Evolutionary conservation across 192 early-diverging fungal species (phyloP), one percentile per base, ranked within the genome.

Genomic region (Powellomyces hirtus): DNA sequence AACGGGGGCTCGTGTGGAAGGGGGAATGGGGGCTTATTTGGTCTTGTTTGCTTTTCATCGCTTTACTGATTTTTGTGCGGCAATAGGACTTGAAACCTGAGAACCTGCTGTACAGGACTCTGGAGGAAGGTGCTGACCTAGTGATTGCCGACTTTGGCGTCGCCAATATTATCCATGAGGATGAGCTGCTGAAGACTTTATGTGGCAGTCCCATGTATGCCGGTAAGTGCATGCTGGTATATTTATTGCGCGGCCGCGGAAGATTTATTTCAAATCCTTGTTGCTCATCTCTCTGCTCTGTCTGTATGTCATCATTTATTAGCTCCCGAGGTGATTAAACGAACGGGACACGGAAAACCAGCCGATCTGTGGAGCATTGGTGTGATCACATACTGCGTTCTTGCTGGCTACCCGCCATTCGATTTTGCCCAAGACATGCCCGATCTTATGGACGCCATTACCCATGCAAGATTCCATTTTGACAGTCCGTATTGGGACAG

Each of bases 361-460:
- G 91, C 92, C 5, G 94, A 97, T 66, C 79, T 97, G 75, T 97
- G 94, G 94, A 90, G 88, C 58, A 71, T 93, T 10, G 94, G 94
- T n/a, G 91, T 94, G 0, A 92, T 95, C 27, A 78, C 93, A 31
- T 96, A 94, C 73, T 88, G 92, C 61, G 86, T 81, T 27, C 76
- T 96, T 4, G 91, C 84, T 61, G 91, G 94, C 14, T 88, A 84
- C 70, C 90, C 89, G 29, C 94, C 94, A 27, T 96, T 96, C 68
- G 83, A 71, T 60, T 65, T 69, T 38, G 68, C 74, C 57, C 81
- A 85, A 34, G 78, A 87, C 64, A 69, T 79, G 10, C 70, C 70
- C 24, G 73, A 87, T 26, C 70, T 82, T 35, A 34, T 79, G 20
- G 86, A 84, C 59, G 70, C 62, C 38, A 86, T 90, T 27, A 66